These are phyloP conservation scores for Ottelia alismoides DNA, from an alignment of 106 monocot species.

Conservation along the genomic window DNA sequence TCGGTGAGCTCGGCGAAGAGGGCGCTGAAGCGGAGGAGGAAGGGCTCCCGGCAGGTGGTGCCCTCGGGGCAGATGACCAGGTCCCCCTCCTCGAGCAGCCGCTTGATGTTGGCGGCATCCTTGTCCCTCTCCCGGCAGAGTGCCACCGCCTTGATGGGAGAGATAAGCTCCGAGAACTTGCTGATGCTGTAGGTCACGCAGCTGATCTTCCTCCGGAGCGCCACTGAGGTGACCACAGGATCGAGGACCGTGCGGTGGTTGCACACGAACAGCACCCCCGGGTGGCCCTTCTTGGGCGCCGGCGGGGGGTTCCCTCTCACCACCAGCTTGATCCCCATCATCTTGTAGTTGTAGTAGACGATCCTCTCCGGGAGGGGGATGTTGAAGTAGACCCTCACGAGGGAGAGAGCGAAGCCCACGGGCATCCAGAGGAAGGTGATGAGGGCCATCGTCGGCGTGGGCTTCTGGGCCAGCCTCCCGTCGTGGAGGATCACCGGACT, in stretches of 20 bases:
- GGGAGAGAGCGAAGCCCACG: conserved; percentile 11
- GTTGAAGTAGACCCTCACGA: conserved; percentile 21
- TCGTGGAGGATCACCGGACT: conserved; percentile 21
- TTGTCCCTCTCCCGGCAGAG: conserved; percentile 48
- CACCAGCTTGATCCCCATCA: conserved; percentile 25
- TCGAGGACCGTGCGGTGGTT: conserved; percentile 34
- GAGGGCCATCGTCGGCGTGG: conserved; percentile 11
- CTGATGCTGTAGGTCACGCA: conserved; percentile 43
- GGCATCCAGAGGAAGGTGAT: conserved; percentile 28
- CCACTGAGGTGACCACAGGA: conserved; percentile 23
- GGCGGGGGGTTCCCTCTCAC: conserved; percentile 23
- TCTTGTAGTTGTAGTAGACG: conserved; percentile 25
- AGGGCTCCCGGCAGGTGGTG: conserved; percentile 70
- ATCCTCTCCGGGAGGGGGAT: conserved; percentile 21
- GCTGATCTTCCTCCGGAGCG: conserved; percentile 23
- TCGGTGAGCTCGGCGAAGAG: conserved; percentile 64
- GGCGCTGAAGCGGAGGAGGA: conserved; percentile 63
- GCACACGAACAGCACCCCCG: conserved; percentile 28
- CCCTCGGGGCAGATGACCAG: conserved; percentile 82
- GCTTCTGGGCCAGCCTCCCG: conserved; percentile 15
- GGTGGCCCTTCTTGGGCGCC: conserved; percentile 16
- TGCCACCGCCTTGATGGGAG: conserved; percentile 58
- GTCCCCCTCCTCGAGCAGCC: conserved; percentile 45
- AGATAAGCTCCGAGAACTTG: conserved; percentile 71
- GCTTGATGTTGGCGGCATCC: conserved; percentile 65